phyloP scores from a whole-genome alignment of 1,284 basidiomycete genomes.

The Hypsizygus ulmarius region DNA sequence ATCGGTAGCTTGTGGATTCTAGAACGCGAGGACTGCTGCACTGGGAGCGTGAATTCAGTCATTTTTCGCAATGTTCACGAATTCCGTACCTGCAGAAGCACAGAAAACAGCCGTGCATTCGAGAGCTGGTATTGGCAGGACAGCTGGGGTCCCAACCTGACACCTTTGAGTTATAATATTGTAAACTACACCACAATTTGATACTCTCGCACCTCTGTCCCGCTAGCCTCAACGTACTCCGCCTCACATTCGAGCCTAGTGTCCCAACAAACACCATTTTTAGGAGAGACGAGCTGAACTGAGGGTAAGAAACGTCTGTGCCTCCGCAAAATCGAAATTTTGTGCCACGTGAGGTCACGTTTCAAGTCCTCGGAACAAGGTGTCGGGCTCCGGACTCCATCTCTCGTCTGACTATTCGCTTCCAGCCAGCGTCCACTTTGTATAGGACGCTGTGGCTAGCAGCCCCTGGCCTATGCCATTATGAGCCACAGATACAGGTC shows the following conservation, averaged over 20 bases:
- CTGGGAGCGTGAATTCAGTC: slow-evolving; percentile 8
- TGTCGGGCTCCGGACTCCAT: no score
- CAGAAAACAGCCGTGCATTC: slow-evolving; percentile 19
- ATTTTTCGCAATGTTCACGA: slow-evolving; percentile 2
- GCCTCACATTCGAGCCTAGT: slow-evolving; percentile 21
- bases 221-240: slow-evolving; percentile 17
- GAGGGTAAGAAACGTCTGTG: background rate
- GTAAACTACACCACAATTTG: background rate
- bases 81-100: slow-evolving; percentile 19
- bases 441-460: background rate
- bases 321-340: slow-evolving; percentile 11
- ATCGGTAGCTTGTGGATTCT: slow-evolving; percentile 6
- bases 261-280: slow-evolving; percentile 24
- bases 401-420: no score
- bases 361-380: no score
- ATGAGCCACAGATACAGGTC: slow-evolving; percentile 21
- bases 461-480: slow-evolving; percentile 6
- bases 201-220: slow-evolving; percentile 20
- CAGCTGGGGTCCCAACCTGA: slow-evolving; percentile 17
- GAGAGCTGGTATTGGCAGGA: slow-evolving; percentile 5
- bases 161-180: background rate
- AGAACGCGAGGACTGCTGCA: slow-evolving; percentile 13
- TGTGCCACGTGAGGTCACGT: background rate
- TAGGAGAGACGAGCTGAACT: background rate
- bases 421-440: no score